Base-by-base conservation (phyloP, 2,329 filamentous ascomycete species). In the Pseudocercospora eumusae region DNA sequence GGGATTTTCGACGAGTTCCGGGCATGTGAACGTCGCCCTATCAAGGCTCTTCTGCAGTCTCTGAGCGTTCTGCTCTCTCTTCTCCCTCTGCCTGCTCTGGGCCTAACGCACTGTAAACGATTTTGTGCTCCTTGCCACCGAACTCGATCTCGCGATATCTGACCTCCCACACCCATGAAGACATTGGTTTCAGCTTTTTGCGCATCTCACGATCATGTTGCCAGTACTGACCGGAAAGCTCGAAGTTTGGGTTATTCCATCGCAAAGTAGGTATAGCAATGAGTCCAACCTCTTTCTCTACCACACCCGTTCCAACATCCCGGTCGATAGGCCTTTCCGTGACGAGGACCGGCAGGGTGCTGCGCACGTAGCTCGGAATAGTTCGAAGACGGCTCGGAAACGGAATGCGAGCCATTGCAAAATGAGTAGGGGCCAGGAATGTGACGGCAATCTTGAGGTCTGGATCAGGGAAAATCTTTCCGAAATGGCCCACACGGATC, bases 401-500 rank as follows among this genome's bases (percentile, higher is more conserved):
- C 9, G 10, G 33, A 11, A 4, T 10, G 18, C 33, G 21, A 33
- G 56, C 33, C 9, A 20, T 18, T 33, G 42, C 15, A 13, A 60
- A 42, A n/a, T n/a, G 54, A 4, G 8, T 6, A 8, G 44, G 27
- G 4, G 33, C 25, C 1, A 60, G 45, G 21, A 60, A 63, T 9
- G 27, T 47, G 13, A 60, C 36, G 15, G 23, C 52, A 47, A 63
- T 52, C 8, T 25, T 54, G 18, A 57, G 36, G 21, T 27, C 33
- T 23, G 47, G 11, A 50, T 56, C 44, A 4, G 33, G 61, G 20
- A 13, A 31, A 23, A 15, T 20, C 20, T 23, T 9, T 54, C 28
- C 42, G 7, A 8, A 33, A 23, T 15, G 27, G 27, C 71, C 68
- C 10, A 86, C 59, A 1, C 76, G 78, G 54, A 86, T 75, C 84